Conservation (phyloP, 2,329 filamentous ascomycete species). For the Cercospora sojina region DNA sequence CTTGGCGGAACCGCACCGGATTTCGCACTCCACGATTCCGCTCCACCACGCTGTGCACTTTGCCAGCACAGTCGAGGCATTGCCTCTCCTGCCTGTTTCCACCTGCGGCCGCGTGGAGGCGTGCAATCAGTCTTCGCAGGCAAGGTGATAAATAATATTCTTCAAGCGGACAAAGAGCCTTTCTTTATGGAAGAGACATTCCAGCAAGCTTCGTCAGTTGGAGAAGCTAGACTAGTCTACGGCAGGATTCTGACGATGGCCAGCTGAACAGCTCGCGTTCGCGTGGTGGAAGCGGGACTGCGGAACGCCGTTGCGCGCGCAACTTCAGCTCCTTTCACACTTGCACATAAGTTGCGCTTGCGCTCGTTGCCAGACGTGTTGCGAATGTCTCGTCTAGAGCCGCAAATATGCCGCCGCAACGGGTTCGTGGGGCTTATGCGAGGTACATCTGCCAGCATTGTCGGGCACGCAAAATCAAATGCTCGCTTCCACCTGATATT, state of each 20-base stretch:
- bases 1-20: too few species aligned
- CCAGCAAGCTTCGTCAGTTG: background rate
- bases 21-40: too few species aligned
- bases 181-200: background rate
- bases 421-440: background rate
- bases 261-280: background rate
- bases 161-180: background rate
- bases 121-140: too few species aligned
- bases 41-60: too few species aligned
- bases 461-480: background rate
- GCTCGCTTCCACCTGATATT: background rate
- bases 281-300: background rate
- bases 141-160: background rate
- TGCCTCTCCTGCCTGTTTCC: too few species aligned
- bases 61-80: too few species aligned
- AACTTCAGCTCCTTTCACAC: background rate
- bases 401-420: background rate
- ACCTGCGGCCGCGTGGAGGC: too few species aligned
- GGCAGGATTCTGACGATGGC: background rate
- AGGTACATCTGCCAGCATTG: background rate
- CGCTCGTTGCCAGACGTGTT: background rate
- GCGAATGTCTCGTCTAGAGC: background rate
- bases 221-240: background rate
- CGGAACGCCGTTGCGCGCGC: background rate
- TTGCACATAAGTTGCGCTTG: background rate